A percentile compares a stretch with the other conserved stretches of the same genome.
phyloP scores from a whole-genome alignment of 2,329 filamentous ascomycete genomes.

The Neofusicoccum parvum region DNA sequence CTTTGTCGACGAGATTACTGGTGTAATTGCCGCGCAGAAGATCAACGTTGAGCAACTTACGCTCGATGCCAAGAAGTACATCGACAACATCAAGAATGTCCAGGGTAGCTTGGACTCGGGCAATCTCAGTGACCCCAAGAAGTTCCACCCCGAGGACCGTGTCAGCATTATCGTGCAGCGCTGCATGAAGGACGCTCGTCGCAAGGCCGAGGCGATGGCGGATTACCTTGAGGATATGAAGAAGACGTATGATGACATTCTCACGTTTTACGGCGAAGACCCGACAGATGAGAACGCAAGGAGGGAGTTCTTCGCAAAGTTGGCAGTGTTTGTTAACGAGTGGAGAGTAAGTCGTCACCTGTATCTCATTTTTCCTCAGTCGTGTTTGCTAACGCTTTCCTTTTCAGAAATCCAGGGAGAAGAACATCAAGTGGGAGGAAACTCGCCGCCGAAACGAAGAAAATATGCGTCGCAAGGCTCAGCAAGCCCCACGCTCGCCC shows the following conservation, averaged over 20 bases:
- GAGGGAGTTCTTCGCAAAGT: constrained; percentile 92
- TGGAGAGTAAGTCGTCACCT: constrained; percentile 69
- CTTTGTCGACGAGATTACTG: constrained; percentile 81
- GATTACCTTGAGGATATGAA: constrained; percentile 92
- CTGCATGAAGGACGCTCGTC: constrained; percentile 92
- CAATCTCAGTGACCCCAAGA: constrained; percentile 93
- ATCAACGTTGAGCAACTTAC: constrained; percentile 93
- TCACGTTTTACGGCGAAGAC: constrained; percentile 96
- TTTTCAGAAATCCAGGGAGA: constrained; percentile 79
- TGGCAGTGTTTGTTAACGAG: constrained; percentile 85
- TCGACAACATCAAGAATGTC: constrained; percentile 91
- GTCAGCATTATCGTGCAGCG: constrained; percentile 89
- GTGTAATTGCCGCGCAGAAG: constrained; percentile 79
- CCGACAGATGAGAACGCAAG: constrained; percentile 87
- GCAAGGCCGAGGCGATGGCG: constrained; percentile 95
- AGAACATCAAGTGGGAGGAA: constrained; percentile 85
- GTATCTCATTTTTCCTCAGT: background rate
- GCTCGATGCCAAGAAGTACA: constrained; percentile 85
- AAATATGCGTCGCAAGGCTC: constrained; percentile 81
- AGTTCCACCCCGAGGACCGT: constrained; percentile 96
- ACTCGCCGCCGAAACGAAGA: constrained; percentile 82
- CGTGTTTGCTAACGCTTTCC: constrained; percentile 21
- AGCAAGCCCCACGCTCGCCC: constrained; percentile 43
- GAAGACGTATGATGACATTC: constrained; percentile 89
- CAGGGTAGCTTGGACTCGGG: constrained; percentile 90